Conservation (phyloP, 768 basidiomycete species). For the Boletus edulis region DNA sequence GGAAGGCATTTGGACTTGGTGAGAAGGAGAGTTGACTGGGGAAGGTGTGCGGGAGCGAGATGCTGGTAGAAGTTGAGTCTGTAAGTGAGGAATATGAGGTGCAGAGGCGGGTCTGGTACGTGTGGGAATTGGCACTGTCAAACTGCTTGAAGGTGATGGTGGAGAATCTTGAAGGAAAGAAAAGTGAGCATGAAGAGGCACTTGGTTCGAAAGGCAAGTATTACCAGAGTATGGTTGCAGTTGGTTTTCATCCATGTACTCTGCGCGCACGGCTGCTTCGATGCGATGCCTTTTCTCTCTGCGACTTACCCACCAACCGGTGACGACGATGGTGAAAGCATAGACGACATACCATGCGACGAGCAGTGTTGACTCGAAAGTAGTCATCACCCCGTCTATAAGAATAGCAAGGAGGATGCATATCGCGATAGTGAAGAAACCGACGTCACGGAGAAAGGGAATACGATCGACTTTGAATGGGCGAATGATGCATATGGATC, state of each 20-base stretch:
- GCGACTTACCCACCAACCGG: constrained; percentile 73
- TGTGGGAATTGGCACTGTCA: constrained; percentile 30
- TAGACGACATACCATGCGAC: constrained; percentile 76
- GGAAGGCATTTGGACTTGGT: constrained; percentile 61
- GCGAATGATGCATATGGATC: constrained; percentile 96
- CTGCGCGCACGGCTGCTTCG: constrained; percentile 55
- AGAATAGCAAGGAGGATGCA: constrained; percentile 72
- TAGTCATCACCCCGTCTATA: constrained; percentile 65
- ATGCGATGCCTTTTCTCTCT: constrained; percentile 43
- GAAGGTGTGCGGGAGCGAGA: constrained; percentile 49
- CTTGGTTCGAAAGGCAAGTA: constrained; percentile 9
- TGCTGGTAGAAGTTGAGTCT: constrained; percentile 39
- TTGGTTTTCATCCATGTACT: constrained; percentile 49
- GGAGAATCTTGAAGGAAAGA: background rate
- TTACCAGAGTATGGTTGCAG: constrained; percentile 60
- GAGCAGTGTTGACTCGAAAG: constrained; percentile 71
- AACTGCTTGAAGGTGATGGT: constrained; percentile 1
- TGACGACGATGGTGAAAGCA: constrained; percentile 69
- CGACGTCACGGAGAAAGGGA: constrained; percentile 90
- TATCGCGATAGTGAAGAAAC: constrained; percentile 87
- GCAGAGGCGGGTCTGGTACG: constrained; percentile 39
- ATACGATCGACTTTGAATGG: constrained; percentile 82
- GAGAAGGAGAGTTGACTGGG: constrained; percentile 38
- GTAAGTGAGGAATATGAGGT: constrained; percentile 37
- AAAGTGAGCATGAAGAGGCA: constrained; percentile 4